Evolutionary conservation across 2,329 filamentous ascomycete species (phyloP).

Genomic region (Leptographium radiaticola): DNA sequence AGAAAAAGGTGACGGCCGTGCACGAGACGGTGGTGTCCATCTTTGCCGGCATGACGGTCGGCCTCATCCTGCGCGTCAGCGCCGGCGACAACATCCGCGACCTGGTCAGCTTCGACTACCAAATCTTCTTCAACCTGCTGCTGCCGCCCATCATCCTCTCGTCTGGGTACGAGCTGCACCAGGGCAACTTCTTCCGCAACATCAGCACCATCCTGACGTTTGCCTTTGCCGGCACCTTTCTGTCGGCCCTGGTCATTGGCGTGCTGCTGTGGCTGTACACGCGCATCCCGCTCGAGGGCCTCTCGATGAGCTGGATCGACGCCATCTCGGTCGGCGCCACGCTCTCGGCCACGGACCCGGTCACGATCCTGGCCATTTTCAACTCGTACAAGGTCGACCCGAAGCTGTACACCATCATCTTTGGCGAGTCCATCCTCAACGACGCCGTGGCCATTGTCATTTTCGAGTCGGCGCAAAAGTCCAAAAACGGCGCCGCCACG

Average conservation of each 20-base stretch:
- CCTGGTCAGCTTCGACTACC: conserved; percentile 92
- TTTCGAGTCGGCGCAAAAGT: conserved; percentile 93
- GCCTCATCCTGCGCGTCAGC: conserved; percentile 71
- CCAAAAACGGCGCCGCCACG: conserved; percentile 61
- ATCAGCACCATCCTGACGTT: conserved; percentile 96
- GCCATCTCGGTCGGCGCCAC: conserved; percentile 95
- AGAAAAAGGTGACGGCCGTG: conserved; percentile 91
- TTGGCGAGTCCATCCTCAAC: conserved; percentile 95
- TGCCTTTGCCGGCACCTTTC: conserved; percentile 91
- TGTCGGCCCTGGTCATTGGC: conserved; percentile 90
- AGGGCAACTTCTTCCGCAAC: conserved; percentile 98
- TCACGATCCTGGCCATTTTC: conserved; percentile 97
- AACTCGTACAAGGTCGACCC: conserved; percentile 99
- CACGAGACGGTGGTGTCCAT: conserved; percentile 98
- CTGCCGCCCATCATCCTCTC: conserved; percentile 97
- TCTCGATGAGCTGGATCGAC: conserved; percentile 84
- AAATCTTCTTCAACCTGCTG: conserved; percentile 98
- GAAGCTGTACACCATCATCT: conserved; percentile 96
- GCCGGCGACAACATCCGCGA: conserved; percentile 75
- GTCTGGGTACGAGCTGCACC: conserved; percentile 92
- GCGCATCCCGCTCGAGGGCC: conserved; percentile 68
- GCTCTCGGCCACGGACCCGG: conserved; percentile 89
- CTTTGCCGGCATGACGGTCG: conserved; percentile 94
- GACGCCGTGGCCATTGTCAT: conserved; percentile 97
- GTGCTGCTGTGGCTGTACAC: conserved; percentile 83